Evolutionary conservation across 139 green algal genomes (phyloP), one percentile per base, ranked within the genome.

Genomic region (Nannochloris sp.): DNA sequence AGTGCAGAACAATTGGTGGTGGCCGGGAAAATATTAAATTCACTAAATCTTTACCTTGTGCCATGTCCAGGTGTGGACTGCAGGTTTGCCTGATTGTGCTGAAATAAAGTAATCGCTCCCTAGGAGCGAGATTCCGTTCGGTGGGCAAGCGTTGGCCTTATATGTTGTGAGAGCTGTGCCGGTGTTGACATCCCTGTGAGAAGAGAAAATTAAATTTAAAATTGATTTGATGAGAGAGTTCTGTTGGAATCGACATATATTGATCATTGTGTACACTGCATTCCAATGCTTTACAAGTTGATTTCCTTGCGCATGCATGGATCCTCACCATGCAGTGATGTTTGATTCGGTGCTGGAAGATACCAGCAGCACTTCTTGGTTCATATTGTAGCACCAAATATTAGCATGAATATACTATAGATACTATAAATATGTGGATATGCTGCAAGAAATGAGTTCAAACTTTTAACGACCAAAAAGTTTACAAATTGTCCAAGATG

Each of bases 31-130:
- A 14, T 24, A 46, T 14, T 31, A 6, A 19, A 4, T 12, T 4
- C 19, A 33, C 10, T 45, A 25, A 53, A 19, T 14, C 7, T 72
- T 4, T 60, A 89, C 86, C 77, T 88, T 91, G 59, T 90, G 75
- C 85, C 83, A 95, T 0, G 80, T 75, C 83, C 83, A 95, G 59
- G 88, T 82, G 46, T 92, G 83, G 7, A 95, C 27, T 1, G 72
- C 67, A 2, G 80, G 75, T 53, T 88, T 90, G 29, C 38, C 36
- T 4, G 39, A 39, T 65, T 95, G 89, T 2, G 76, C 73, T 19
- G 73, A 68, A n/a, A 79, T 64, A 3, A 95, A 33, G 61, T 91
- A 90, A 65, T 91, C 87, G 3, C 54, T 42, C 1, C 88, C 88
- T 3, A 94, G 29, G 4, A 47, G 39, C 42, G 70, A 81, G 7